Evolutionary conservation across 2,329 filamentous ascomycete species (phyloP), one percentile per base, ranked within the genome.

Genomic region (Geoglossum cookeanum): DNA sequence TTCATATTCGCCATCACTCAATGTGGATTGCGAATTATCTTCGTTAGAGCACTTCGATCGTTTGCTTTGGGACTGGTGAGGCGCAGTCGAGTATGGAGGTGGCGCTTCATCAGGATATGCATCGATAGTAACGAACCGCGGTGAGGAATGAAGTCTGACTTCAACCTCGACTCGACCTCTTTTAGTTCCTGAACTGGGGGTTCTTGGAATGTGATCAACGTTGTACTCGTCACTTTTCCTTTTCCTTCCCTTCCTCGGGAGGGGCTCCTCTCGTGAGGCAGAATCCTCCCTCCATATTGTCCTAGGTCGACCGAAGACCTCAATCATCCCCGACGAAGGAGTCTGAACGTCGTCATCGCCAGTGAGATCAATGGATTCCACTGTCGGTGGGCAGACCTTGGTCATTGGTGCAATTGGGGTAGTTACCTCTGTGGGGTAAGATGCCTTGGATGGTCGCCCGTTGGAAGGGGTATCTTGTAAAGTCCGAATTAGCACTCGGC

Each of bases 341-440:
- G 66, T 66, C 15, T 66, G 62, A 9, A 63, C 63, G 17, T 68
- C 68, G 4, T 65, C 57, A 55, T 71, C 70, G 27, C 67, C 68
- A 2, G 71, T 74, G 56, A 74, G 61, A 61, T 75, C 72, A 59
- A 75, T 69, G 2, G 73, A 68, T 61, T 73, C 71, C 44, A 75
- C 56, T 29, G 17, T 57, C n/a, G 27, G 9, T n/a, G n/a, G 27
- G 27, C 17, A 30, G 17, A 5, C 44, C 32, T 39, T n/a, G 8
- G 30, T 15, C 30, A 27, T 58, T 42, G 52, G n/a, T 13, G 17
- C 15, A 37, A 33, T n/a, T 32, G 39, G 39, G 9, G 55, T 15
- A 29, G 4, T 17, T 57, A 17, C 22, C 15, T 48, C 35, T 9
- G 30, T 15, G 15, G 29, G 37, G 33, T 53, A n/a, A 35, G 30